Conservation (phyloP, 2,329 filamentous ascomycete genomes). For the Pyrenochaeta sp. region DNA sequence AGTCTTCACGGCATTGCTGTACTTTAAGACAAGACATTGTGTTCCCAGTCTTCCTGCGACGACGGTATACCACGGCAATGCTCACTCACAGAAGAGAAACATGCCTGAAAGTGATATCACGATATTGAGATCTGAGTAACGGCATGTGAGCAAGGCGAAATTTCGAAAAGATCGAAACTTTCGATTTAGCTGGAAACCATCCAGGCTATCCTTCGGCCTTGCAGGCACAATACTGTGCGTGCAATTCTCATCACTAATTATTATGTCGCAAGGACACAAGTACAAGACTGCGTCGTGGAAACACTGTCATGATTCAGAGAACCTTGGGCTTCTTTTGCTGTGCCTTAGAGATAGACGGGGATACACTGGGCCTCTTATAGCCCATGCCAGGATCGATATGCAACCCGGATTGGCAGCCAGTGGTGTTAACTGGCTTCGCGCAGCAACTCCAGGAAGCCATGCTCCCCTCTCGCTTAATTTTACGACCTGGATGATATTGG, state of each 20-base stretch:
- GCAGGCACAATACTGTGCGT: not conserved
- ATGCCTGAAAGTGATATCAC: too few relatives aligned
- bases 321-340: slow-evolving; percentile 9
- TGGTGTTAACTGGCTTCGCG: not conserved
- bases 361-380: not conserved
- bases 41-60: too few relatives aligned
- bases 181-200: not conserved
- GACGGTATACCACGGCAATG: too few relatives aligned
- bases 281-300: not conserved
- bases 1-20: too few relatives aligned
- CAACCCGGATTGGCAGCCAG: slow-evolving; percentile 7
- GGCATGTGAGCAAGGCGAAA: too few relatives aligned
- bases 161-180: not conserved
- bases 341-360: not conserved
- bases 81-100: too few relatives aligned
- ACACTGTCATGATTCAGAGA: slow-evolving; percentile 6
- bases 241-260: too few relatives aligned
- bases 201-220: slow-evolving; percentile 1
- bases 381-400: slow-evolving; percentile 1
- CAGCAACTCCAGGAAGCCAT: slow-evolving; percentile 7
- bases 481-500: not conserved
- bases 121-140: too few relatives aligned
- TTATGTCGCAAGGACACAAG: not conserved
- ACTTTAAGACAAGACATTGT: too few relatives aligned
- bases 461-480: not conserved